These are phyloP conservation scores for Diaporthe ampelina DNA, from an alignment of 2,329 filamentous ascomycete genomes.

Conservation along the genomic window DNA sequence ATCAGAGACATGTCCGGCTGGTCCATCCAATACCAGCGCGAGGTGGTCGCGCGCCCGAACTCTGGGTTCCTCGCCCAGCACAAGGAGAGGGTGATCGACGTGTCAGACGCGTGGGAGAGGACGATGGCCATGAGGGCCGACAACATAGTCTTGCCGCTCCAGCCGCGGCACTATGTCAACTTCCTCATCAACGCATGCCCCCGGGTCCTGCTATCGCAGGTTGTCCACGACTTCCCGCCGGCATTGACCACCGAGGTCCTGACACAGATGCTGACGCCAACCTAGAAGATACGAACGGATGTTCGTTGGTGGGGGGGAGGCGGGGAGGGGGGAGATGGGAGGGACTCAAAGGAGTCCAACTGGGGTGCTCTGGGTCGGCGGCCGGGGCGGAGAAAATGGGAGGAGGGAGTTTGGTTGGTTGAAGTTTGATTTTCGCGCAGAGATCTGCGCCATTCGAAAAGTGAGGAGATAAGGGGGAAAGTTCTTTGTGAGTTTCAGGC, in stretches of 20 bases:
- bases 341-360: neutral
- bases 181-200: conserved; percentile 14
- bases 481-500: neutral
- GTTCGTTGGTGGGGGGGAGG: neutral
- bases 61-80: neutral
- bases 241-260: neutral
- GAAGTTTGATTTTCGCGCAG: neutral
- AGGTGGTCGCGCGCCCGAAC: conserved; percentile 1
- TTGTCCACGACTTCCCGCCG: neutral
- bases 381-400: neutral
- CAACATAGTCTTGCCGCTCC: neutral
- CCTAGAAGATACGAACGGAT: neutral
- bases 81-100: conserved; percentile 21
- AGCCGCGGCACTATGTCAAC: neutral
- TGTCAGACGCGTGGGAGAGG: neutral
- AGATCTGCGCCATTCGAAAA: neutral
- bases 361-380: neutral
- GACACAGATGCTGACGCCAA: neutral
- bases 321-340: too few species aligned
- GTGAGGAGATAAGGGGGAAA: neutral
- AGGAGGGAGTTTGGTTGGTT: neutral
- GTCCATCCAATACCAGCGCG: neutral
- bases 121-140: neutral
- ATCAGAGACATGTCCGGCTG: neutral
- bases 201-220: neutral